Evolutionary conservation across 495 filamentous ascomycete genomes (phyloP).

Genomic region (Aspergillus taichungensis): DNA sequence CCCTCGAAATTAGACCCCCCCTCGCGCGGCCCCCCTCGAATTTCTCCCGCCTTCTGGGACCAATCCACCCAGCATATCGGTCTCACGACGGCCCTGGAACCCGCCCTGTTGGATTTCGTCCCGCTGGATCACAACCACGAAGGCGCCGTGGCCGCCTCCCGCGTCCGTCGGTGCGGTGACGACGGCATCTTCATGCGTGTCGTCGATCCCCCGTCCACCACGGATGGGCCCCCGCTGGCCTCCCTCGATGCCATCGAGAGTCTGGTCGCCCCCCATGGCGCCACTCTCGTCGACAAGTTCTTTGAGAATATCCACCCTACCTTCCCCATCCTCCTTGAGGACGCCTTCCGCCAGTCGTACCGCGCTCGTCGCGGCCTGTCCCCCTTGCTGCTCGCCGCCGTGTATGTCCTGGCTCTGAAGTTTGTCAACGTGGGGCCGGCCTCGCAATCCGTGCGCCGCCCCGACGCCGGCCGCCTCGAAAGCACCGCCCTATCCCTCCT

Average conservation of each 20-base stretch:
- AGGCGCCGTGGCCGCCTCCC: slow-evolving; percentile 28
- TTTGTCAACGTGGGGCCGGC: slow-evolving; percentile 74
- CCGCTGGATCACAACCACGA: slow-evolving; percentile 36
- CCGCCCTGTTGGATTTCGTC: slow-evolving; percentile 38
- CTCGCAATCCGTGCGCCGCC: slow-evolving; percentile 53
- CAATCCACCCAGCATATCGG: slow-evolving; percentile 44
- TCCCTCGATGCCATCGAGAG: slow-evolving; percentile 74
- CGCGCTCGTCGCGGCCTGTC: slow-evolving; percentile 69
- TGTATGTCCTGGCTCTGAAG: slow-evolving; percentile 85
- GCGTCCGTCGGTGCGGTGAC: slow-evolving; percentile 69
- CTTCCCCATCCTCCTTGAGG: slow-evolving; percentile 84
- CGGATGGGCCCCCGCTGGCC: slow-evolving; percentile 38
- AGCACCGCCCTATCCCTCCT: slow-evolving; percentile 64
- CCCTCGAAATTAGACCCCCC: slow-evolving; percentile 19
- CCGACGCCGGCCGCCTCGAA: slow-evolving; percentile 70
- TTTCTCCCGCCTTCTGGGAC: slow-evolving; percentile 33
- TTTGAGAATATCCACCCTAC: slow-evolving; percentile 81
- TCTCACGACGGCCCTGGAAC: slow-evolving; percentile 46
- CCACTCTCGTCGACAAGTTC: slow-evolving; percentile 75
- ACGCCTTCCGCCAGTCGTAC: slow-evolving; percentile 79
- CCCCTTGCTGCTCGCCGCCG: slow-evolving; percentile 74
- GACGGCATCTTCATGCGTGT: slow-evolving; percentile 72
- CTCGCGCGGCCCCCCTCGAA: slow-evolving; percentile 18
- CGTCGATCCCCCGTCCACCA: slow-evolving; percentile 25
- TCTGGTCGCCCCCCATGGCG: slow-evolving; percentile 73